Base-by-base conservation (phyloP, 2,329 filamentous ascomycete genomes). In the Colletotrichum horii region DNA sequence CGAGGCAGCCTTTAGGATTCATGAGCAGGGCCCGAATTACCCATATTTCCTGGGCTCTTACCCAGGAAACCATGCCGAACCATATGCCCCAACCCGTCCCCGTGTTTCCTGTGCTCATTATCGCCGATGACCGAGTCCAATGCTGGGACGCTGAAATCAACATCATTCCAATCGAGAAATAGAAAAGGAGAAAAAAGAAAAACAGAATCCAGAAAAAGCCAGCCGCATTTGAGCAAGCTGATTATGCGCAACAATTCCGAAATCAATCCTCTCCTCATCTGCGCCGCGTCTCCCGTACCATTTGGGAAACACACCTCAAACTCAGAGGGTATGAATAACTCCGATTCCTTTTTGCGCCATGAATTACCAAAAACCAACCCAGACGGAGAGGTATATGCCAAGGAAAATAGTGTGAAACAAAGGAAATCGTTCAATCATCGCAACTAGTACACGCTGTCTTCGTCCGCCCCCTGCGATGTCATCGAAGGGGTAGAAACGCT, bases 401-500 rank as follows among this genome's bases (percentile, higher is more conserved):
- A 87, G 81, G 82, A 84, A 84, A 84, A n/a, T 78, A 79, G 78
- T 74, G 76, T 79, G 80, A 79, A 77, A 85, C 80, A 87, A 85
- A 87, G 78, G 83, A 88, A 88, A 88, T 90, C 89, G 83, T 90
- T 84, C 84, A 84, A 79, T 90, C 87, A 81, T 90, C 83, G 80
- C 78, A 84, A 84, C 88, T 91, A 93, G 83, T 93, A 94, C 87
- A 93, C 91, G 87, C 92, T 93, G 81, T 93, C 92, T 85, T 94
- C 92, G 80, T 94, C 93, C 64, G 90, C 91, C 71, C 92, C 93
- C 81, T 94, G 93, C 65, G 93, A 94, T 71, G 90, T 93, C 91
- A 94, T 94, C 77, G 92, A 94, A 71, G 92, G 92, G 74, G 92
- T 93, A 65, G 92, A 93, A 66, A 92, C 91, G 79, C 91, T 92